Base-by-base conservation (phyloP, 2,329 filamentous ascomycete species). In the Fusarium incarnatum region DNA sequence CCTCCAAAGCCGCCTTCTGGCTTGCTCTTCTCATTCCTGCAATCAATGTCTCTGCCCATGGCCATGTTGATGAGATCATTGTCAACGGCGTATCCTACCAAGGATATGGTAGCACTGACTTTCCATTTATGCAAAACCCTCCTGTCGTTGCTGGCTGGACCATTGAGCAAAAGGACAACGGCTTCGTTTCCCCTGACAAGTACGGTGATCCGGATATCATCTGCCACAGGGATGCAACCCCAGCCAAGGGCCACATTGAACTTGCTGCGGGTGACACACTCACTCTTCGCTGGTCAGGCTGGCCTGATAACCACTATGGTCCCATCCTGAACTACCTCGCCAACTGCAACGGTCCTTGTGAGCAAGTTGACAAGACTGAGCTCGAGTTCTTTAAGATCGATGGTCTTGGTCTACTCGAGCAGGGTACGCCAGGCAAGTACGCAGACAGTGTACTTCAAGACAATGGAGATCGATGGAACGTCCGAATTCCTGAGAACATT, bases 391-490 rank as follows among this genome's bases (percentile, higher is more conserved):
- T 83, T 78, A 84, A 83, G 75, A 84, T 84, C 55, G 82, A 83
- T 54, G 80, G 79, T 22, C 77, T 79, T 6, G 80, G 82, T 6
- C 70, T 83, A 20, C 58, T 82, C 22, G 77, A 82, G 48, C 77
- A 80, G 42, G 76, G 75, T 27, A 70, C 65, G 8, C 59, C 78
- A 16, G 80, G 80, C 15, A 81, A 48, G 22, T 85, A 81, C 76
- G 82, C 78, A 13, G 79, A 81, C 11, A 81, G 82, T 58, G 75
- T 83, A 8, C 74, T 89, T 64, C 83, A 85, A 67, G 75, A 79
- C 48, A 84, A 85, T 73, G 86, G 85, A 75, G 83, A 84, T 77
- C 83, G 79, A 60, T 86, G 83, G 82, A 81, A 81, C 44, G 80
- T 86, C 25, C 83, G 81, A 10, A 84, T 87, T 56, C 86, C 86